Base-by-base conservation (phyloP, 768 basidiomycete genomes). In the Pleurotus platypus region DNA sequence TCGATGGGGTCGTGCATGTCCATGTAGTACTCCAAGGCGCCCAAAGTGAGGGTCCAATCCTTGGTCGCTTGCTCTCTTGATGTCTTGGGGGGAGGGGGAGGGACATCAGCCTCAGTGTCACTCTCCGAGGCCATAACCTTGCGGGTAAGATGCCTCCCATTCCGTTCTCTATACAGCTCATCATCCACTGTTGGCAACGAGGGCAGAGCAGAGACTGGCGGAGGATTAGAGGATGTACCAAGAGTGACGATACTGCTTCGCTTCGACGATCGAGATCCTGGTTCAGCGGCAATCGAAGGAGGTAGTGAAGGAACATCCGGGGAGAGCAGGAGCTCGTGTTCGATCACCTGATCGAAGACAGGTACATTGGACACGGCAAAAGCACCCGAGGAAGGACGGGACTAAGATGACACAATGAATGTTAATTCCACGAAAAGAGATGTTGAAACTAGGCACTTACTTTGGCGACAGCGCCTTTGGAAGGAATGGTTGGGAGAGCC, bases 1-100 rank as follows among this genome's bases (percentile, higher is more conserved):
- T 50, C 49, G 16, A 50, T 50, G 15, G 49, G 49, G 24, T 50
- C 49, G 30, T 50, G 49, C 49, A 50, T 50, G n/a, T 50, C 49
- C 49, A 50, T 50, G 22, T 50, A 50, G 27, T 18, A 50, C 49
- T 50, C 49, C 15, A 50, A 35, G 13, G 49, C 49, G 16, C 49
- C 49, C 49, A 50, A 9, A 15, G 22, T 24, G 24, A 49, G 47
- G n/a, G 47, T 49, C 49, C 49, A 50, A 35, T 50, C 49, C 26
- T 50, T 27, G 7, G 30, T 35, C 30, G 30, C 30, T 35, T 35
- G 30, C 20, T 45, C 42, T 7, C 35, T 27, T n/a, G n/a, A 15
- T 27, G 30, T 37, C 27, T 50, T 50, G 9, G 49, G 49, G 30
- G 27, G 49, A n/a, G 49, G 27, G 3, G 37, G 18, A 39, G 51